Base-by-base conservation (phyloP, 306 rosid genomes). In the Aeschynomene evenia region DNA sequence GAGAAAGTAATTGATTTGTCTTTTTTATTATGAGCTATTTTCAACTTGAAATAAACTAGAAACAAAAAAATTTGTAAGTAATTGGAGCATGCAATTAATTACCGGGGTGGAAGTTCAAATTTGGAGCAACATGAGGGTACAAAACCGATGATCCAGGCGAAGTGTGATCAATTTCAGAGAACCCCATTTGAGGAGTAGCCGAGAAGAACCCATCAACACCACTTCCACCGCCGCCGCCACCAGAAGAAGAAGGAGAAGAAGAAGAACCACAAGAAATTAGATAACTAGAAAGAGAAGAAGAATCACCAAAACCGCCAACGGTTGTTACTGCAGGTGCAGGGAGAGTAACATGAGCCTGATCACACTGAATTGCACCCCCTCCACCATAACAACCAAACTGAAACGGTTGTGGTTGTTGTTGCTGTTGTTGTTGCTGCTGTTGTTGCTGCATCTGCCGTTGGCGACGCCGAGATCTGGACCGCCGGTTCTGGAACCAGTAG, bases 401-500 rank as follows among this genome's bases (percentile, higher is more conserved):
- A 0, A 20, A 20, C 21, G 4, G 13, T 37, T n/a, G 40, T 2
- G 36, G 63, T 0, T 18, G 55, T n/a, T 21, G 54, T 8, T 39
- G 63, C 9, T 57, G 36, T 2, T n/a, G 22, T 57, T 58, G 46
- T 1, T 59, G 50, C 19, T 42, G 51, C 28, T 78, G 79, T 2
- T 81, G 93, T 7, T 93, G 95, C 24, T 82, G 89, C 65, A 88
- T 29, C 91, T 91, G 99, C 9, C 99, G 88, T 50, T 91, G 99
- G 33, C 99, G 94, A 76, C 99, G 96, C 62, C 97, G 93, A 11
- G 98, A 88, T 77, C 98, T 73, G 1, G 98, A 94, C 1, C 98
- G 89, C 1, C 99, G 91, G 80, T 94, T 94, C 65, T 94, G 99
- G 69, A 94, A 94, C 99, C 97, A 94, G 86, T 94, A 94, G 70